phyloP scores from a whole-genome alignment of 768 basidiomycete species.

The Lactifluus hygrophoroides region DNA sequence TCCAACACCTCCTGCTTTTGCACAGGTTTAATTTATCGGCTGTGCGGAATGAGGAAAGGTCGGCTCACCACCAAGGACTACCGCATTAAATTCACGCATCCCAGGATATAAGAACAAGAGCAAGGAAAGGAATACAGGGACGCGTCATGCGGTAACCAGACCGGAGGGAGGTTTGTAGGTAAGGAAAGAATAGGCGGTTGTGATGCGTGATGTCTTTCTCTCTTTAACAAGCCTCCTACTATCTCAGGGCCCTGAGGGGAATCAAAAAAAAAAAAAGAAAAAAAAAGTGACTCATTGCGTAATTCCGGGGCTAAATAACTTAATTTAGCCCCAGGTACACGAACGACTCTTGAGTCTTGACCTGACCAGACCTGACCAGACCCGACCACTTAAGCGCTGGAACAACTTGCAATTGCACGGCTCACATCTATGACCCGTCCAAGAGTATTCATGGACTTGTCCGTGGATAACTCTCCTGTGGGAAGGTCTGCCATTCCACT shows the following conservation, averaged over 20 bases:
- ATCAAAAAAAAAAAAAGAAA: no score
- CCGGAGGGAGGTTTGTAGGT: conserved; percentile 2
- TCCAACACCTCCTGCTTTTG: conserved; percentile 75
- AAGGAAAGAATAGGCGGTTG: not conserved
- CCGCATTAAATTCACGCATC: conserved; percentile 69
- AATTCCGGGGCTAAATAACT: not conserved
- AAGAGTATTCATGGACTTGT: conserved; percentile 64
- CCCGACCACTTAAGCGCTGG: no score
- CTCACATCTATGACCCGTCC: conserved; percentile 38
- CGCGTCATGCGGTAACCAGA: conserved; percentile 18
- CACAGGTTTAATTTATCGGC: not conserved
- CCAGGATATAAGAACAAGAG: conserved; percentile 13
- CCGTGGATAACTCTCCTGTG: conserved; percentile 37
- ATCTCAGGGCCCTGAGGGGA: not conserved
- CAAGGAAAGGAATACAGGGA: conserved; percentile 12
- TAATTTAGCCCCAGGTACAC: no score
- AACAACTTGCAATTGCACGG: not conserved
- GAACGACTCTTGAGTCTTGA: no score
- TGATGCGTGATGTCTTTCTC: conserved; percentile 1
- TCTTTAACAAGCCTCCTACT: not conserved
- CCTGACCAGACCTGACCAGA: no score
- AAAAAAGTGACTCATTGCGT: not conserved
- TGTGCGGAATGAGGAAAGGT: not conserved
- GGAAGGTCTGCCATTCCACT: conserved; percentile 41
- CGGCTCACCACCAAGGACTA: conserved; percentile 68